Percentiles rank a stretch among this genome's conserved stretches.
These are phyloP conservation scores for Podosphaera xanthii DNA, from an alignment of 2,329 filamentous ascomycete genomes.

Conservation along the genomic window DNA sequence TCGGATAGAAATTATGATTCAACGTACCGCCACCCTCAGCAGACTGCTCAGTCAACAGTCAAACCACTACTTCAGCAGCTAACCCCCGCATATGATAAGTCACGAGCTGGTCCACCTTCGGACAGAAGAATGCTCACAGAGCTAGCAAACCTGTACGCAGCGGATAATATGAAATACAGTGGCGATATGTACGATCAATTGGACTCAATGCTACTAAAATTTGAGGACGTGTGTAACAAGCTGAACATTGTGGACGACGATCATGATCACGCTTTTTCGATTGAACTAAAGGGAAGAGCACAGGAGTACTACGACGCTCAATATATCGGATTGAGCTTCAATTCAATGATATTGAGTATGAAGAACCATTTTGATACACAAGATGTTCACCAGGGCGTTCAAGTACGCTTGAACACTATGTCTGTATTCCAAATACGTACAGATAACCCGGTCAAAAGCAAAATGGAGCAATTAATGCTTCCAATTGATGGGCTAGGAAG, in stretches of 20 bases:
- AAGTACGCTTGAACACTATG: not conserved
- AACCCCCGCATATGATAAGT: not conserved
- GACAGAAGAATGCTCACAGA: not conserved
- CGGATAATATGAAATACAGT: not conserved
- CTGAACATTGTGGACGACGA: not conserved
- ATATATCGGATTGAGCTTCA: not conserved
- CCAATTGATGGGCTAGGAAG: not conserved
- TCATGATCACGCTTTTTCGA: not conserved
- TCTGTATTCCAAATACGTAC: not conserved
- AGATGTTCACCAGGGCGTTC: not conserved
- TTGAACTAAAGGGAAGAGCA: not conserved
- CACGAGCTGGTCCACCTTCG: not conserved
- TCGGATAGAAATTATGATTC: not conserved
- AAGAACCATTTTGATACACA: not conserved
- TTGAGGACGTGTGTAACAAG: not conserved
- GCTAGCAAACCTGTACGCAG: not conserved
- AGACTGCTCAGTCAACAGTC: not conserved
- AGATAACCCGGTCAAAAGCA: not conserved
- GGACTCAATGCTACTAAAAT: not conserved
- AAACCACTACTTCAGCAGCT: not conserved
- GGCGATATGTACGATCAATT: not conserved
- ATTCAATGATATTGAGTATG: not conserved
- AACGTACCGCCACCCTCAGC: not conserved
- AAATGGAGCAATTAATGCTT: not conserved
- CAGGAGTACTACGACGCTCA: not conserved